Evolutionary conservation across 2,329 filamentous ascomycete genomes (phyloP), one percentile per base, ranked within the genome.

Genomic region (Magnaporthiopsis poae): DNA sequence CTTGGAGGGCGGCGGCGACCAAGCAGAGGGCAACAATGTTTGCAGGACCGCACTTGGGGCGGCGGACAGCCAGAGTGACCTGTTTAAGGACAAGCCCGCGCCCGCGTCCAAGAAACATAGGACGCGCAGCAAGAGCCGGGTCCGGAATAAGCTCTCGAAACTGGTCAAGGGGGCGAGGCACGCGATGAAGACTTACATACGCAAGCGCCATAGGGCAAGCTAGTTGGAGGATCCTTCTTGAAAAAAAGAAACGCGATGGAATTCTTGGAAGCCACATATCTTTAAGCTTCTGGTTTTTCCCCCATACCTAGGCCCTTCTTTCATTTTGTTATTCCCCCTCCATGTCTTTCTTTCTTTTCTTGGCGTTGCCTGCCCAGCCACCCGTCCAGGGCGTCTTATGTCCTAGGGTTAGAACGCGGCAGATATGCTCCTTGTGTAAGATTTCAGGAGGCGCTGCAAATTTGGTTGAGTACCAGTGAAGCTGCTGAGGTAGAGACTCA

Each of bases 81-180:
- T 39, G n/a, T 63, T 27, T 5, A 46, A 11, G 12, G 21, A 35
- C 39, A 64, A 64, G 7, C 21, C 63, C 21, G 15, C 21, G 4
- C 1, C n/a, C 8, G 7, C 52, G 21, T 64, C 63, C 15, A 31
- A 60, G 33, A 27, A 35, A 18, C 25, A 33, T 15, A 18, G 36
- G 27, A 27, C 36, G 33, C 64, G 60, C 21, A 27, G 36, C 31
- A 66, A 66, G 60, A 36, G 36, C 25, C 33, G 59, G 13, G 29
- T 68, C 15, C 62, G 64, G 59, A n/a, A 27, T 11, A 64, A 64
- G 39, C 36, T 68, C n/a, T 68, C 67, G n/a, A 65, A 46, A 25
- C 65, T 65, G 59, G 39, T 68, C 18, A 68, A 61, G 46, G 67
- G 67, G 9, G 67, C 67, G 59, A 66, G 59, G 52, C 29, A 46